Base-by-base conservation (phyloP, 2,329 filamentous ascomycete genomes). In the Diaporthe citrichinensis region DNA sequence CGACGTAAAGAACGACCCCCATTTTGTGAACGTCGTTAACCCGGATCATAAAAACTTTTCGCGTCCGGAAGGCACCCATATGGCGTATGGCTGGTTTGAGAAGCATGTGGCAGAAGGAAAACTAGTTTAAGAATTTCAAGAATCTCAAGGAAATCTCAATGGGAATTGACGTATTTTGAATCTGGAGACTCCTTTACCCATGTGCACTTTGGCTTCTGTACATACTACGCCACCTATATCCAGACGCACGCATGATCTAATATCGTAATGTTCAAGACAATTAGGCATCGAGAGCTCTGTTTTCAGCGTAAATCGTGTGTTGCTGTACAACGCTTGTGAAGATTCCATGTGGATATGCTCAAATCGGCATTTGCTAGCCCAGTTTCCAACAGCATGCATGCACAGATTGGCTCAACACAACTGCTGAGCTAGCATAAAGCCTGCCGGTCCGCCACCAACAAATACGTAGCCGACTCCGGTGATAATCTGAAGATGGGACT, bases 21-120 rank as follows among this genome's bases (percentile, higher is more conserved):
- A 65, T 49, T 65, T 65, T 65, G 58, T 62, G n/a, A 65, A 49
- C 17, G 41, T 65, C 17, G 61, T 65, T 8, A 65, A 65, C 10
- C 41, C 61, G n/a, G 61, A 65, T 49, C 61, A 65, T 49, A 49
- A 65, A 49, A 46, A 65, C 28, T 65, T 65, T 28, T 49, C 41
- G 9, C 15, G 28, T n/a, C 61, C 61, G 8, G 61, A 49, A 31
- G 61, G 61, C 17, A 65, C 61, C 6, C 41, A 65, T 4, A 65
- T 65, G 61, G 61, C 61, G 25, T 65, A 65, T 49, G 61, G 61
- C 25, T 65, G 61, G 61, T 65, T 49, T 34, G 61, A 65, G 41
- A 65, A 65, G 20, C 61, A 65, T 2, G 41, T 65, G 28, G 28
- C 28, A 31, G 61, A 65, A 31, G 61, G 61, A 49, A 31, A 34